These are phyloP conservation scores for Mycogone perniciosa DNA, from an alignment of 2,329 filamentous ascomycete genomes.

Conservation along the genomic window DNA sequence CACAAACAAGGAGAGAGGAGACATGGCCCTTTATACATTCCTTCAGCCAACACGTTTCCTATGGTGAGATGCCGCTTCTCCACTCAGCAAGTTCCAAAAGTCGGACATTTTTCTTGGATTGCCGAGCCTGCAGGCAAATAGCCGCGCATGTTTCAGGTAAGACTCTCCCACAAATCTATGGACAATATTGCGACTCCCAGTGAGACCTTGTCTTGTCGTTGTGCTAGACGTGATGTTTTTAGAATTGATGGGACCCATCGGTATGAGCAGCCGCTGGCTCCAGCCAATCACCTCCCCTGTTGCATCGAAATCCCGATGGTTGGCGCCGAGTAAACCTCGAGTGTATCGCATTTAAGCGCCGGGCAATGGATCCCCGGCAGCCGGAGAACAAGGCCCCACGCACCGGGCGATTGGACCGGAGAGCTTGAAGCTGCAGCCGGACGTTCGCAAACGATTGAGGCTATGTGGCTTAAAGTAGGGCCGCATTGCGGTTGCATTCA, in stretches of 20 bases:
- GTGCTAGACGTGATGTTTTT: too few relatives aligned
- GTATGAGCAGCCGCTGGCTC: conserved; percentile 18
- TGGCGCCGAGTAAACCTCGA: too few relatives aligned
- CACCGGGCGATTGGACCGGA: conserved; percentile 8
- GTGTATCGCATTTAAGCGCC: conserved; percentile 6
- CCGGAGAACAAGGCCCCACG: conserved; percentile 10
- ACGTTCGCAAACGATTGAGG: background rate
- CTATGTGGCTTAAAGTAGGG: background rate
- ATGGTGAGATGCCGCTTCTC: too few relatives aligned
- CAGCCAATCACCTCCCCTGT: conserved; percentile 19
- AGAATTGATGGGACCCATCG: background rate
- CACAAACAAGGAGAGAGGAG: background rate
- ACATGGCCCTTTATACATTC: conserved; percentile 4
- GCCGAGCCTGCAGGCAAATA: background rate
- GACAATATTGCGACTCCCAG: too few relatives aligned
- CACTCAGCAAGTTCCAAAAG: too few relatives aligned
- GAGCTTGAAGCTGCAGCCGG: background rate
- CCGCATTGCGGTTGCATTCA: too few relatives aligned
- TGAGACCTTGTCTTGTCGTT: too few relatives aligned
- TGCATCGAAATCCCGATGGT: too few relatives aligned
- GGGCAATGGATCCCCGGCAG: background rate
- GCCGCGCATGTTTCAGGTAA: background rate
- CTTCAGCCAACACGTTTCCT: background rate
- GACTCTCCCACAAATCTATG: background rate
- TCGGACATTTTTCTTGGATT: too few relatives aligned